A percentile compares a stretch with the other conserved stretches of the same genome.
Evolutionary conservation across 2,329 filamentous ascomycete genomes (phyloP).

Genomic region (Penicillium sp.): DNA sequence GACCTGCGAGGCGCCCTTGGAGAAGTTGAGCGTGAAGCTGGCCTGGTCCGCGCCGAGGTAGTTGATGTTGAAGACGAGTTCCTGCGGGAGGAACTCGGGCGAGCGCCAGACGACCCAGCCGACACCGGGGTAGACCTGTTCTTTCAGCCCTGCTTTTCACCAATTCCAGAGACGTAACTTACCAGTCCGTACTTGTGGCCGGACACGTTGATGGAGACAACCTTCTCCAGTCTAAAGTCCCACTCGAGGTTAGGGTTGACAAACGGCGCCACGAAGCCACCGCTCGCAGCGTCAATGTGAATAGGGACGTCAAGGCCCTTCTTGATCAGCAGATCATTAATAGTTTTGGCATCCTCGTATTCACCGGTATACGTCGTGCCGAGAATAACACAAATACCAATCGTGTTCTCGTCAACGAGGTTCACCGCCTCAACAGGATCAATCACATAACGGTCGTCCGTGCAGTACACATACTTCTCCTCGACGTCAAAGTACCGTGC

Average conservation of each 20-base stretch:
- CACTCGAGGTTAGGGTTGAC: conserved; percentile 77
- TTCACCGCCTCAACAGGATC: conserved; percentile 60
- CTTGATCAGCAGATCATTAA: conserved; percentile 81
- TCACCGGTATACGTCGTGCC: conserved; percentile 94
- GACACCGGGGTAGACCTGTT: conserved; percentile 75
- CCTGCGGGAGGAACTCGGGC: conserved; percentile 77
- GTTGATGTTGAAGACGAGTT: conserved; percentile 98
- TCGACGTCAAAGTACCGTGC: conserved; percentile 89
- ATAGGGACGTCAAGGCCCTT: conserved; percentile 76
- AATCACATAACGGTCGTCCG: conserved; percentile 58
- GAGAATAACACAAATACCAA: conserved; percentile 87
- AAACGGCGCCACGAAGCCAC: conserved; percentile 91
- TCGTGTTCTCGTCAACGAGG: conserved; percentile 66
- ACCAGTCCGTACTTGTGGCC: conserved; percentile 78
- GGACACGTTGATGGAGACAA: conserved; percentile 90
- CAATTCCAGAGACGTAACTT: conserved; percentile 7
- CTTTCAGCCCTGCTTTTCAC: no score
- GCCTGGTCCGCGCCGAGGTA: conserved; percentile 94
- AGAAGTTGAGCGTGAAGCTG: conserved; percentile 96
- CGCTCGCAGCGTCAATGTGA: conserved; percentile 88
- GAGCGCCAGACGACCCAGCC: conserved; percentile 91
- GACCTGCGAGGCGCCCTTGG: conserved; percentile 88
- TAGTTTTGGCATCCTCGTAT: conserved; percentile 88
- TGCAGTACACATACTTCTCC: conserved; percentile 71
- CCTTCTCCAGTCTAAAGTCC: conserved; percentile 87